These are phyloP conservation scores for Sporothrix sp. DNA, from an alignment of 2,329 filamentous ascomycete genomes.

Conservation along the genomic window DNA sequence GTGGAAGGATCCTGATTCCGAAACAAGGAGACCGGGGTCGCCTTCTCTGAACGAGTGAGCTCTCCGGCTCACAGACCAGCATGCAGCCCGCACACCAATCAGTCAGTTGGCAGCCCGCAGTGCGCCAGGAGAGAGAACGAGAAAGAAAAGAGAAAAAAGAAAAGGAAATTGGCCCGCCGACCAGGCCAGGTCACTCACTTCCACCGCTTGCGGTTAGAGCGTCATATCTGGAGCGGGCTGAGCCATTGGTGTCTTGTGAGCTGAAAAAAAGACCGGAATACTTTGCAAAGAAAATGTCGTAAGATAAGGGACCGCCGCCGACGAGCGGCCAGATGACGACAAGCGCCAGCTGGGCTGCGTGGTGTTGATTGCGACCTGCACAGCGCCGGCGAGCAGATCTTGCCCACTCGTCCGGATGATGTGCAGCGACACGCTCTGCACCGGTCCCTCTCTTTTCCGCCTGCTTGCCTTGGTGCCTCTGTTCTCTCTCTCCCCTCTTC, in stretches of 20 bases:
- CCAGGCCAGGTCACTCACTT: neutral
- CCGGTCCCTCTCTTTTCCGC: too few species aligned
- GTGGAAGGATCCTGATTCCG: constrained; percentile 2
- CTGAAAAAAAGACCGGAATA: neutral
- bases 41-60: too few species aligned
- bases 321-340: neutral
- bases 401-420: neutral
- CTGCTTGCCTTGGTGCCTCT: too few species aligned
- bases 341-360: neutral
- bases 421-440: too few species aligned
- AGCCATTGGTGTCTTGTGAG: neutral
- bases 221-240: constrained; percentile 1
- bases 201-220: constrained; percentile 5
- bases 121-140: neutral
- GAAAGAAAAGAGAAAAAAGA: neutral
- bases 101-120: neutral
- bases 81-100: neutral
- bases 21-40: constrained; percentile 4
- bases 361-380: constrained; percentile 3
- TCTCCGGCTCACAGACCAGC: neutral
- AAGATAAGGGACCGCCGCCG: neutral
- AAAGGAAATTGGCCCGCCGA: neutral
- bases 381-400: neutral
- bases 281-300: neutral
- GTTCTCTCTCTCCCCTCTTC: neutral